phyloP scores from a whole-genome alignment of 176 grass and related monocot species.

The Olyra latifolia region DNA sequence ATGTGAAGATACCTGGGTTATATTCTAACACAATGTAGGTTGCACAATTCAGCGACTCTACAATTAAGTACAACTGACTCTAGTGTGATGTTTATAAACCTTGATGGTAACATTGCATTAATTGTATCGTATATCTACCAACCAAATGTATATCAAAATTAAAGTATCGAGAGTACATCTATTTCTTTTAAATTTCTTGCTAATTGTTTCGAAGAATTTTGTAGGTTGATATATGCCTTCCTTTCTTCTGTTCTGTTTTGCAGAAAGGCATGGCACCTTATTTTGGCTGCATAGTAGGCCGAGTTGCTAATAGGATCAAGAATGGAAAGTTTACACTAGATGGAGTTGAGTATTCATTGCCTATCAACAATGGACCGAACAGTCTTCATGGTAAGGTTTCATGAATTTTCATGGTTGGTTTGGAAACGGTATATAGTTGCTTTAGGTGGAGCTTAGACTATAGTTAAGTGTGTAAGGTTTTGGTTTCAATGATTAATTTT shows the following conservation, averaged over 20 bases:
- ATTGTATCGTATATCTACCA: background rate
- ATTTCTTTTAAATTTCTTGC: constrained; percentile 1
- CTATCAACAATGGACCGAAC: constrained; percentile 75
- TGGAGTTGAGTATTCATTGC: constrained; percentile 60
- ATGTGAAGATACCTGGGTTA: background rate
- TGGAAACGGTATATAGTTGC: background rate
- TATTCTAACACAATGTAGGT: background rate
- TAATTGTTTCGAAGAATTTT: background rate
- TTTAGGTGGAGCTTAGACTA: background rate
- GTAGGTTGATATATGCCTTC: background rate
- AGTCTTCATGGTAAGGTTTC: constrained; percentile 74
- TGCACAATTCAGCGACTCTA: background rate
- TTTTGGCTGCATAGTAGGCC: constrained; percentile 96
- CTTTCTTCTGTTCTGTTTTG: background rate
- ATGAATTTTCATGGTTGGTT: constrained; percentile 8
- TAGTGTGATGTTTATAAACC: background rate
- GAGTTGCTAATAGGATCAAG: constrained; percentile 90
- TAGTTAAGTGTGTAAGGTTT: background rate
- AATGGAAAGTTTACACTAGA: constrained; percentile 60
- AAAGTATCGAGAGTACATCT: background rate
- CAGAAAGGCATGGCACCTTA: constrained; percentile 71
- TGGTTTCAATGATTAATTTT: background rate
- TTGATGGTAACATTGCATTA: background rate
- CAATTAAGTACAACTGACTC: background rate
- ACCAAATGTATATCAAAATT: background rate